A percentile compares a stretch with the other conserved stretches of the same genome.
Conservation (phyloP, 768 basidiomycete species). For the Tulasnella sp. region DNA sequence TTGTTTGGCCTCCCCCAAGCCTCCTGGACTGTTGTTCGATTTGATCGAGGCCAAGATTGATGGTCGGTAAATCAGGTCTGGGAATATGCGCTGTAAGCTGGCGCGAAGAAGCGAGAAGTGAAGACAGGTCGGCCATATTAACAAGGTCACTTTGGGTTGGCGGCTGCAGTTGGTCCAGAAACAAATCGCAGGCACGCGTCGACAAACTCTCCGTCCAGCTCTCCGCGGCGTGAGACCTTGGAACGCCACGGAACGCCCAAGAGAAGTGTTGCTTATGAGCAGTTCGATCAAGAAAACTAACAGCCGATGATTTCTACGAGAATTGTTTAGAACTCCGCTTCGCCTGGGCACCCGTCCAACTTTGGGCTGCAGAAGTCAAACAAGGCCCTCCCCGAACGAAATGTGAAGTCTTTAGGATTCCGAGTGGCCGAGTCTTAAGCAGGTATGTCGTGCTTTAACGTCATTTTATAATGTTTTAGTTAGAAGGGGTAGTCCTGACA, state of each 20-base stretch:
- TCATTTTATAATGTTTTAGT: too few relatives aligned
- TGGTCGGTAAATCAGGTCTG: conserved; percentile 76
- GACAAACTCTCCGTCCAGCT: background rate
- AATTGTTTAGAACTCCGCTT: too few relatives aligned
- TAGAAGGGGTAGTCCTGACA: too few relatives aligned
- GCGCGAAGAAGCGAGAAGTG: conserved; percentile 35
- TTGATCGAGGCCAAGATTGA: conserved; percentile 88
- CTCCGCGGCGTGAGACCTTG: background rate
- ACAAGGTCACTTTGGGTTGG: background rate
- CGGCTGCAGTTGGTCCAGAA: background rate
- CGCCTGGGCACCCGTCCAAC: too few relatives aligned
- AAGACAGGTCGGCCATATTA: conserved; percentile 31
- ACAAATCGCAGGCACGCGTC: conserved; percentile 9
- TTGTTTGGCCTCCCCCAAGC: conserved; percentile 69
- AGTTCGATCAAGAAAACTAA: too few relatives aligned
- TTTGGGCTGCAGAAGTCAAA: too few relatives aligned
- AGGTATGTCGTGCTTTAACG: too few relatives aligned
- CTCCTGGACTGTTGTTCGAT: conserved; percentile 89
- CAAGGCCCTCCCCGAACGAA: too few relatives aligned
- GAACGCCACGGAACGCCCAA: background rate
- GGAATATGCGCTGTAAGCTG: conserved; percentile 73
- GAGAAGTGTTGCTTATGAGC: too few relatives aligned
- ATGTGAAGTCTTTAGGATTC: too few relatives aligned
- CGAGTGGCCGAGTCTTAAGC: too few relatives aligned
- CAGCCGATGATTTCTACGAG: too few relatives aligned